These are phyloP conservation scores for Talaromyces borbonicus DNA, from an alignment of 495 filamentous ascomycete genomes.

Conservation along the genomic window DNA sequence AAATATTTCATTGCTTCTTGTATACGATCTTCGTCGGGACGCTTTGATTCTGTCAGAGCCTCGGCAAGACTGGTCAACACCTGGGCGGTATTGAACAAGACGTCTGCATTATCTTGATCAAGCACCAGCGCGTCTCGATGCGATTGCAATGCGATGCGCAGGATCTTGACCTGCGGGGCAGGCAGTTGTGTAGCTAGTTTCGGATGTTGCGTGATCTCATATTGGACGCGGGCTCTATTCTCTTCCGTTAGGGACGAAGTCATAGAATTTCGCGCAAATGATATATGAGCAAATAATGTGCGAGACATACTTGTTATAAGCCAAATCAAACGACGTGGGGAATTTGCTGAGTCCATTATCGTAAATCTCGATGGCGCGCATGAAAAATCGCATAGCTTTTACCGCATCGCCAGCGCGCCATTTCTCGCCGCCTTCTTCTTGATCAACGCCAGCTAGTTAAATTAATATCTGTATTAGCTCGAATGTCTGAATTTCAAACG, in stretches of 20 bases:
- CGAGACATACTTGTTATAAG: constrained; percentile 57
- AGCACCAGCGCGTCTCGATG: constrained; percentile 49
- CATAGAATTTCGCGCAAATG: too few relatives aligned
- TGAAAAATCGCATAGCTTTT: constrained; percentile 59
- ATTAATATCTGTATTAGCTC: not conserved
- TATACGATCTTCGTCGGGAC: constrained; percentile 27
- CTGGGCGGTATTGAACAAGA: constrained; percentile 60
- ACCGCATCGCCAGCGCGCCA: constrained; percentile 61
- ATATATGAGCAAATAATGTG: not conserved
- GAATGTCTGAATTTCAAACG: not conserved
- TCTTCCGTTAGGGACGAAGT: too few relatives aligned
- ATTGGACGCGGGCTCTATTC: constrained; percentile 53
- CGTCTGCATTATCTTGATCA: constrained; percentile 52
- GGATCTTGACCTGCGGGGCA: constrained; percentile 36
- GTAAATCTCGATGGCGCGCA: constrained; percentile 55
- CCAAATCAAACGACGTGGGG: constrained; percentile 53
- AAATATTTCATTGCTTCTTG: constrained; percentile 36
- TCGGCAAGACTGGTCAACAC: constrained; percentile 57
- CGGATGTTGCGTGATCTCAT: constrained; percentile 53
- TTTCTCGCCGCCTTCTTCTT: constrained; percentile 63
- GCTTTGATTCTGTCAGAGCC: constrained; percentile 38
- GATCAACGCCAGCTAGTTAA: constrained; percentile 46
- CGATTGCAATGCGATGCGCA: constrained; percentile 48
- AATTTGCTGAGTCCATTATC: constrained; percentile 48
- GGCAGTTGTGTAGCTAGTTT: constrained; percentile 46